Evolutionary conservation across 495 filamentous ascomycete species (phyloP).

Genomic region (Penicillium macrosclerotiorum): DNA sequence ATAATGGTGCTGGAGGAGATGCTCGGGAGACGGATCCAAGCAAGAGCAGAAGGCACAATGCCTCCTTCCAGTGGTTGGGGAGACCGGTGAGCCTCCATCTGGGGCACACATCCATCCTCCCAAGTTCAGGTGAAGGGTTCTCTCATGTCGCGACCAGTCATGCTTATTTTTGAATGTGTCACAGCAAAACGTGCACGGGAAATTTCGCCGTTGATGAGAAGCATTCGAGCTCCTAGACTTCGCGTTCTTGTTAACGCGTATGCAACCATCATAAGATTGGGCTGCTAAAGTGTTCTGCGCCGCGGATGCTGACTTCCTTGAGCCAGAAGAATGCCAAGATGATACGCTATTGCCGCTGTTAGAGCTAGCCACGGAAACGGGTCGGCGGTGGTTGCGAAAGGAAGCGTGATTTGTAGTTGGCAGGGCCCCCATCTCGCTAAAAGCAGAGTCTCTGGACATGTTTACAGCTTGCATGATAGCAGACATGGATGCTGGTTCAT

Average conservation of each 20-base stretch:
- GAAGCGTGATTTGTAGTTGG: constrained; percentile 37
- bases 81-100: constrained; percentile 40
- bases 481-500: constrained; percentile 71
- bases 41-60: constrained; percentile 25
- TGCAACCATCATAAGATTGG: background rate
- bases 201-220: constrained; percentile 11
- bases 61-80: constrained; percentile 51
- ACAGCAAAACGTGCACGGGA: constrained; percentile 73
- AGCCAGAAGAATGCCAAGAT: constrained; percentile 13
- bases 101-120: constrained; percentile 76
- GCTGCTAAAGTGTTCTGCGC: constrained; percentile 12
- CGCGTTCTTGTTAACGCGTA: too few relatives aligned
- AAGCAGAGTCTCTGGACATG: constrained; percentile 37
- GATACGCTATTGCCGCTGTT: constrained; percentile 18
- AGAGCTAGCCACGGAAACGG: constrained; percentile 52
- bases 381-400: constrained; percentile 57
- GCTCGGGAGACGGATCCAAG: constrained; percentile 14
- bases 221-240: constrained; percentile 51
- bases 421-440: too few relatives aligned
- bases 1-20: constrained; percentile 51
- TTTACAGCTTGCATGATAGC: constrained; percentile 69
- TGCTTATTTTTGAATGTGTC: constrained; percentile 77
- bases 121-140: constrained; percentile 72
- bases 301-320: constrained; percentile 29
- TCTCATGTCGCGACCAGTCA: constrained; percentile 81